Base-by-base conservation (phyloP, 495 filamentous ascomycete species). In the Letharia lupina region DNA sequence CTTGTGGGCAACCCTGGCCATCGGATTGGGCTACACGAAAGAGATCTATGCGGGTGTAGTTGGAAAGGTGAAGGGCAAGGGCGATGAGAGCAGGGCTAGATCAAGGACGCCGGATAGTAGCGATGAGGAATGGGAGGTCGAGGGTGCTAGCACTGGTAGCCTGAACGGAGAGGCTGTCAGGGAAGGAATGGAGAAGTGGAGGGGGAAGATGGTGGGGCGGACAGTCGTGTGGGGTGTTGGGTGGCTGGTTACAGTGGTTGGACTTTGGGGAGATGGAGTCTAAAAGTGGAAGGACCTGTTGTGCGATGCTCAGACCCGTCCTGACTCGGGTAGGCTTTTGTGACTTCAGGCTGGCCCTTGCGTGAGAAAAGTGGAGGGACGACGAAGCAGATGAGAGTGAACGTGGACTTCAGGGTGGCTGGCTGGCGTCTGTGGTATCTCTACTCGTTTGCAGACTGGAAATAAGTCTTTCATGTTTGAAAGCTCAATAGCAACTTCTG, bases 261-360 rank as follows among this genome's bases (percentile, higher is more conserved):
- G 92, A 2, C 83, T 96, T 68, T 96, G 92, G 92, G 92, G 92
- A 2, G 92, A 96, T 80, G 88, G 87, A 28, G 78, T 57, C 11
- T 57, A 11, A 20, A 5, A 16, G 28, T 12, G 41, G 41, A 15
- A 12, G 41, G 41, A 44, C 11, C 10, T 44, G 13, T 44, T 7
- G 41, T 12, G 41, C 41, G 13, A 15, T 4, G 41, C 41, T 44
- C 13, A 12, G 41, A 15, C 4, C 4, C 12, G 10, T 11, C 41
- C 13, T 12, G 6, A 44, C 13, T 44, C 41, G 41, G 41, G 12
- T 44, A 2, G 41, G 41, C 11, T 44, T 12, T 15, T 11, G 41
- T 44, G 41, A 44, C 6, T 11, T 44, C 13, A 44, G 41, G 6
- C 10, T 44, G 41, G 41, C 41, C 12, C 41, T 44, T 44, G 13